Percentiles rank a stretch among this genome's conserved stretches.
These are phyloP conservation scores for Cytospora schulzeri DNA, from an alignment of 2,329 filamentous ascomycete species.

Conservation along the genomic window DNA sequence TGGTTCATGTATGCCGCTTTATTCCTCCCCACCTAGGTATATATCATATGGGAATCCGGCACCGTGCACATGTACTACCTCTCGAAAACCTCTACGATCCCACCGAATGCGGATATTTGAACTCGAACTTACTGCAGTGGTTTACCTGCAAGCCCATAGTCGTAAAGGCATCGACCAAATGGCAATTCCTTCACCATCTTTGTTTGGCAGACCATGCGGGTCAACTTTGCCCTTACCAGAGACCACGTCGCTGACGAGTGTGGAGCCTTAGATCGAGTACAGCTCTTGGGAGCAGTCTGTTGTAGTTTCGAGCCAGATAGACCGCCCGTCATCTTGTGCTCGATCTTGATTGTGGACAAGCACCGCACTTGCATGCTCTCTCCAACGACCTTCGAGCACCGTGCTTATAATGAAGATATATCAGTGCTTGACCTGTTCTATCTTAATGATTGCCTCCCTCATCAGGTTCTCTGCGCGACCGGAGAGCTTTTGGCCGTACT, in stretches of 20 bases:
- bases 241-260: neutral
- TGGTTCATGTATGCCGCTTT: no score
- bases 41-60: no score
- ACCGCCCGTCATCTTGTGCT: neutral
- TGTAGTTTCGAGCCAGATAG: slow-evolving; percentile 18
- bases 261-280: slow-evolving; percentile 13
- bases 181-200: slow-evolving; percentile 7
- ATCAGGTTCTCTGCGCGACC: neutral
- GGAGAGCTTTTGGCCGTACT: no score
- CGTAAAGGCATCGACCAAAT: slow-evolving; percentile 19
- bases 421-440: slow-evolving; percentile 7
- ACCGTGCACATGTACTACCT: no score
- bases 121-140: neutral
- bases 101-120: no score
- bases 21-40: no score
- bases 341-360: slow-evolving; percentile 1
- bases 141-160: neutral
- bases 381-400: neutral
- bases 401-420: slow-evolving; percentile 19
- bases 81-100: no score
- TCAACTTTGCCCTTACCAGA: slow-evolving; percentile 10
- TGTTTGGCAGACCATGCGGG: slow-evolving; percentile 4
- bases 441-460: neutral
- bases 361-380: neutral
- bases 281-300: neutral